Evolutionary conservation across 768 basidiomycete genomes (phyloP), one percentile per base, ranked within the genome.

Genomic region (Leccinum barrowsii): DNA sequence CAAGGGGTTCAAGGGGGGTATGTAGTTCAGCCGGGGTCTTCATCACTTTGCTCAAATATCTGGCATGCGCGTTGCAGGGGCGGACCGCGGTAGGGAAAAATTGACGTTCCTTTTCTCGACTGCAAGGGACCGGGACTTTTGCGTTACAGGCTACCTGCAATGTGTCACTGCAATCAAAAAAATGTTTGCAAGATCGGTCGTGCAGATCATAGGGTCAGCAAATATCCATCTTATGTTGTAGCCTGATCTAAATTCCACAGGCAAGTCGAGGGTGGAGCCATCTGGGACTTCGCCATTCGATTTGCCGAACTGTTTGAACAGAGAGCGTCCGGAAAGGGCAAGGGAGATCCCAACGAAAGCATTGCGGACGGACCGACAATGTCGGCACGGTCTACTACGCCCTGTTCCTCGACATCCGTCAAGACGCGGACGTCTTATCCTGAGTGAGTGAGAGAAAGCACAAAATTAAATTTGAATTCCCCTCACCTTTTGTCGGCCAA

Each of bases 61-160:
- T 44, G 21, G 46, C 52, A 2, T 50, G 21, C 24, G 12, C 57
- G 5, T 32, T 42, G 34, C 60, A 74, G 73, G 67, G 7, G 55
- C 21, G 4, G 24, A 0, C 0, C 70, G 63, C 7, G 54, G 30
- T 21, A 30, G 0, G 2, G 15, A 62, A 22, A 8, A 0, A 1
- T 52, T 74, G 15, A 55, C 65, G 7, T 64, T 73, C 35, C 59
- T 54, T 24, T 64, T 74, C 54, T 64, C 71, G 12, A 67, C 64
- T 35, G 10, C 37, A 24, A 58, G 58, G 24, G 28, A 59, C 19
- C 57, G 56, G 7, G 62, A 54, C 26, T 72, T 68, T 56, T 22
- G 47, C n/a, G 0, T 0, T 5, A 70, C 73, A 15, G 6, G 0
- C 8, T 73, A 74, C 40, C 70, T 68, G 34, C 53, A 0, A 8